phyloP scores from a whole-genome alignment of 805 yeast genomes.

The Metschnikowia reukaufii region DNA sequence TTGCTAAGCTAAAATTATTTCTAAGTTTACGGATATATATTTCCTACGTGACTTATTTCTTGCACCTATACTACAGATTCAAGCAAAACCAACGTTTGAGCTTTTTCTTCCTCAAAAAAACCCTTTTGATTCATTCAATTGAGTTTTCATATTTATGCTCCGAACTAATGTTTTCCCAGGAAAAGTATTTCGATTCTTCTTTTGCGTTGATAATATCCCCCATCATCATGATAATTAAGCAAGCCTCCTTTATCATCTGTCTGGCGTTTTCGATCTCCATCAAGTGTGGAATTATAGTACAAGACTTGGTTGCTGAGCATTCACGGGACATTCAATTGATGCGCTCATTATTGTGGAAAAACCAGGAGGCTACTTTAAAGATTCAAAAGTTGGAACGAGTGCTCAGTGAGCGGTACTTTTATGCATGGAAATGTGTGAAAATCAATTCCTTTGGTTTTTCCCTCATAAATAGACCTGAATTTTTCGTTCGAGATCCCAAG shows the following conservation, averaged over 20 bases:
- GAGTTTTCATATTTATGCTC: constrained; percentile 18
- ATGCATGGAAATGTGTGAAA: constrained; percentile 20
- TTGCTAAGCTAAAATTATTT: constrained; percentile 3
- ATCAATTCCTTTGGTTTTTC: constrained; percentile 11
- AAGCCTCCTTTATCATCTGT: constrained; percentile 13
- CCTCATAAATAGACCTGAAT: constrained; percentile 3
- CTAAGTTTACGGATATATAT: constrained; percentile 14
- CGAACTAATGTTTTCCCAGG: constrained; percentile 15
- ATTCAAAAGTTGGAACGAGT: constrained; percentile 8
- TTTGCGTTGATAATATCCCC: constrained; percentile 17
- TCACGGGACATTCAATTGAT: constrained; percentile 3
- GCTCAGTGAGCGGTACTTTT: constrained; percentile 18
- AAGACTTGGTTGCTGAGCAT: neutral
- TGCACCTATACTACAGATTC: constrained; percentile 21
- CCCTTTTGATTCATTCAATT: constrained; percentile 12
- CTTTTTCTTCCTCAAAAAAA: constrained; percentile 21
- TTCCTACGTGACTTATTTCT: constrained; percentile 20
- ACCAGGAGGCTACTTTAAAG: neutral
- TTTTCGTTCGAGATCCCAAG: constrained; percentile 10
- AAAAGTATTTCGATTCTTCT: constrained; percentile 10
- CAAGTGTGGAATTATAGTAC: constrained; percentile 10
- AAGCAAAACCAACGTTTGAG: constrained; percentile 16
- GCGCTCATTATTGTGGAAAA: constrained; percentile 4
- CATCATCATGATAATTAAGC: constrained; percentile 10
- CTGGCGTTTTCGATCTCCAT: constrained; percentile 15